Evolutionary conservation across 2,329 filamentous ascomycete genomes (phyloP).

Genomic region (Aspergillus brunneoviolaceus): DNA sequence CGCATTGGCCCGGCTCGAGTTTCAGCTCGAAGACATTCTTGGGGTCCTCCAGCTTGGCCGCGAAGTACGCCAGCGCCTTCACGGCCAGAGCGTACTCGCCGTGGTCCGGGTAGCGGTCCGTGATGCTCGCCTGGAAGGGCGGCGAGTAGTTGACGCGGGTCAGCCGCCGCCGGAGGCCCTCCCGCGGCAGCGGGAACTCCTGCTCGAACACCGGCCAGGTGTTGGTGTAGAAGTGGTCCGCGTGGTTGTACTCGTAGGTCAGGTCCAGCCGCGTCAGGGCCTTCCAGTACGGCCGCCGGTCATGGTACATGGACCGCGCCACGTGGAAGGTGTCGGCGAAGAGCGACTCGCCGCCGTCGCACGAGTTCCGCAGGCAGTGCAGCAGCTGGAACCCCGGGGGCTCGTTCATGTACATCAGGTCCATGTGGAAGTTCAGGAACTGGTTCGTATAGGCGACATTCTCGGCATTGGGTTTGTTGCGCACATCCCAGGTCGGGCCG

Average conservation of each 20-base stretch:
- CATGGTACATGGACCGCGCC: slow-evolving; percentile 36
- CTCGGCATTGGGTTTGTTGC: slow-evolving; percentile 75
- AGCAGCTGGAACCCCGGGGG: slow-evolving; percentile 82
- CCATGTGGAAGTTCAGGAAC: slow-evolving; percentile 86
- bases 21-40: slow-evolving; percentile 67
- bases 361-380: slow-evolving; percentile 82
- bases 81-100: slow-evolving; percentile 24
- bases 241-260: slow-evolving; percentile 67
- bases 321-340: slow-evolving; percentile 76
- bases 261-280: slow-evolving; percentile 49
- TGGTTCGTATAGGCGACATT: slow-evolving; percentile 89
- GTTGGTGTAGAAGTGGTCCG: slow-evolving; percentile 62
- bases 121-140: slow-evolving; percentile 66
- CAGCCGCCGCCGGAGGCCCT: slow-evolving; percentile 20
- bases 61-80: slow-evolving; percentile 59
- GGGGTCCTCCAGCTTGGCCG: slow-evolving; percentile 56
- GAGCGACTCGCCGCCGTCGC: slow-evolving; percentile 76
- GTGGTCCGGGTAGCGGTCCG: slow-evolving; percentile 29
- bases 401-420: slow-evolving; percentile 79
- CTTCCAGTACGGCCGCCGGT: slow-evolving; percentile 17
- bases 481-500: slow-evolving; percentile 85
- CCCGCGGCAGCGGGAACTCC: slow-evolving; percentile 15
- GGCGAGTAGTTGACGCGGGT: slow-evolving; percentile 68
- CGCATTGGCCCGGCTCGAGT: slow-evolving; percentile 78
- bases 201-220: slow-evolving; percentile 56